Evolutionary conservation across 2,329 filamentous ascomycete genomes (phyloP).

Genomic region (Colletotrichum sansevieriae): DNA sequence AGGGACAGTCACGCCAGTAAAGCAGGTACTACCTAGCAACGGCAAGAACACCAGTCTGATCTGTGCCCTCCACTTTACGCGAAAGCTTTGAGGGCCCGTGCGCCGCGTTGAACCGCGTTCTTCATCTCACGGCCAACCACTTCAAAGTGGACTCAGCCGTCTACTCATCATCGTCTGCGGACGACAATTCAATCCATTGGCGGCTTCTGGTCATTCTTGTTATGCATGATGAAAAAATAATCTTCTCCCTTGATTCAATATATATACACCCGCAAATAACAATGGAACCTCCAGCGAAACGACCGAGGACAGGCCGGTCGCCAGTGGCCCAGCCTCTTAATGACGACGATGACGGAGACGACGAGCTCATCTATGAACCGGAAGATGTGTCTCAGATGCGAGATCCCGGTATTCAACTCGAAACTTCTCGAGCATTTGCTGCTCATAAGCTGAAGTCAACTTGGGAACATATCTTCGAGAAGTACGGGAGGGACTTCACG

Average conservation of each 20-base stretch:
- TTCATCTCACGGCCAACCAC: constrained; percentile 9
- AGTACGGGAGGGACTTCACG: constrained; percentile 86
- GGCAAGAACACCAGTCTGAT: constrained; percentile 6
- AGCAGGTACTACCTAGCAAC: constrained; percentile 27
- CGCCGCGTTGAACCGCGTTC: constrained; percentile 26
- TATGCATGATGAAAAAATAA: not conserved
- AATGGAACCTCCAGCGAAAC: constrained; percentile 74
- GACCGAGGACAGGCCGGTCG: constrained; percentile 65
- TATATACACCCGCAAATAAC: not conserved
- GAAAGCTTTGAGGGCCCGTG: constrained; percentile 3
- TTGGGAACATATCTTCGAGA: constrained; percentile 90
- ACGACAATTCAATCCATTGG: not conserved
- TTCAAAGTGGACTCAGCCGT: not conserved
- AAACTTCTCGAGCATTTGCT: constrained; percentile 73
- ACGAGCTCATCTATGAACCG: constrained; percentile 63
- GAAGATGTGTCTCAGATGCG: constrained; percentile 61
- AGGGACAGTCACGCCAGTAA: not conserved
- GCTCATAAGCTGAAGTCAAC: constrained; percentile 82
- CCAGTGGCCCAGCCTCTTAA: constrained; percentile 50
- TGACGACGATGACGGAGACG: constrained; percentile 51
- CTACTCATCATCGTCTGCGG: not conserved
- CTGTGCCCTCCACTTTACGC: constrained; percentile 37
- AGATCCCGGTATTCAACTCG: constrained; percentile 69
- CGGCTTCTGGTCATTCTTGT: not conserved
- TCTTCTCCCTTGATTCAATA: not conserved